Evolutionary conservation across 1,284 basidiomycete species (phyloP), one percentile per base, ranked within the genome.

Genomic region (Heliocybe sulcata): DNA sequence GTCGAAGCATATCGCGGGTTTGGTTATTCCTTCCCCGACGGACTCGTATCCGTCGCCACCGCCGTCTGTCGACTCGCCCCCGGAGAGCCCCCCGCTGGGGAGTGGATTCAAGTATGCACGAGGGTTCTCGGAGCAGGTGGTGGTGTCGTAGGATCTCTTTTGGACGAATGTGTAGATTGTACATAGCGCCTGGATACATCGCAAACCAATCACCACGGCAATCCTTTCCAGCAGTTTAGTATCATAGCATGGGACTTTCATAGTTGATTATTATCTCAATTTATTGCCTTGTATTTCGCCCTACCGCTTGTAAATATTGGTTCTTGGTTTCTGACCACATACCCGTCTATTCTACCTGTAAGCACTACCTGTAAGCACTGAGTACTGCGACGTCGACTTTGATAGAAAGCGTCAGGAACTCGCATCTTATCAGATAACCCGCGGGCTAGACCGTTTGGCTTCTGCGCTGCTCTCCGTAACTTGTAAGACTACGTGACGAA

Each of bases 21-120:
- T 47, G 70, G 19, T n/a, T 20, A 16, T 63, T 26, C 52, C 61
- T 31, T 73, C 74, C 22, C 76, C 79, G 2, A 65, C 68, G 16
- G 80, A 81, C 55, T 78, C 83, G 35, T 91, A 91, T 65, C 88
- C 88, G 6, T 90, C 88, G 0, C 88, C 88, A 0, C 89, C 89
- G 45, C 77, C 79, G 10, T 90, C 88, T 14, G 64, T 82, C 52
- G 87, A 87, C 69, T 89, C 86, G 14, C 87, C 87, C 1, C 79
- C 81, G 22, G 57, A 57, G 25, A 65, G 59, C 33, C 60, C 60
- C 27, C 57, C 58, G 23, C 52, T 58, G 42, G 38, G 38, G 8
- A 20, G 38, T 42, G 38, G 38, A 16, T 42, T 42, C 16, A 42
- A 6, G 8, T 20, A 42, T 16, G 16, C 4, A 20, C 38, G 19